phyloP scores from a whole-genome alignment of 345 rosid species.

The Lenwebbia sp. region DNA sequence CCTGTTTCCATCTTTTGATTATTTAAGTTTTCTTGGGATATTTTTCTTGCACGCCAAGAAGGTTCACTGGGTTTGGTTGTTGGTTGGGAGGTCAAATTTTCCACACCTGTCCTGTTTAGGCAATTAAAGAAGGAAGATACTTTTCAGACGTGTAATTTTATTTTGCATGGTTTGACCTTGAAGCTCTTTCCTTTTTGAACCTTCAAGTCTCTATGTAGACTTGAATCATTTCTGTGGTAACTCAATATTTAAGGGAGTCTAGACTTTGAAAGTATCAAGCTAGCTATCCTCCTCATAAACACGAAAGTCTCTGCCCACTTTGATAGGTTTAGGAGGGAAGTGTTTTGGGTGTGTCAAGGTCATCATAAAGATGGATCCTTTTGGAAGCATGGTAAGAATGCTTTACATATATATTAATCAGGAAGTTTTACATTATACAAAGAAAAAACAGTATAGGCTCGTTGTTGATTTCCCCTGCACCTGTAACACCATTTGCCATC shows the following conservation, averaged over 20 bases:
- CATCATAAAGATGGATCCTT: background rate
- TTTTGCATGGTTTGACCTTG: constrained; percentile 30
- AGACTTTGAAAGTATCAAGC: background rate
- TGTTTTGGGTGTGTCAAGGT: background rate
- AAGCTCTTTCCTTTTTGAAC: background rate
- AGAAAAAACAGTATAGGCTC: background rate
- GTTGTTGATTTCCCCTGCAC: background rate
- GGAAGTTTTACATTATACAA: background rate
- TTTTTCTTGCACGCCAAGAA: background rate
- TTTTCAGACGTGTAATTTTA: background rate
- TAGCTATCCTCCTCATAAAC: background rate
- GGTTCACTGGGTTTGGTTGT: background rate
- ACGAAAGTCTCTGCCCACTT: background rate
- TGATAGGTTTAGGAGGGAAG: background rate
- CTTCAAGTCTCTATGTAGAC: background rate
- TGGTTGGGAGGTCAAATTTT: background rate
- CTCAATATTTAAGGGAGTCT: background rate
- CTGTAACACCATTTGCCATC: background rate
- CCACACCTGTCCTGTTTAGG: background rate
- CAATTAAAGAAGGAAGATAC: background rate
- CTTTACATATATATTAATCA: background rate
- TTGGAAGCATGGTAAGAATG: background rate
- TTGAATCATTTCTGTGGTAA: background rate
- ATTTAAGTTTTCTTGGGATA: background rate
- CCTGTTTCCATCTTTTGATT: background rate